Base-by-base conservation (phyloP, 1,284 basidiomycete species). In the Leccinum variabile region DNA sequence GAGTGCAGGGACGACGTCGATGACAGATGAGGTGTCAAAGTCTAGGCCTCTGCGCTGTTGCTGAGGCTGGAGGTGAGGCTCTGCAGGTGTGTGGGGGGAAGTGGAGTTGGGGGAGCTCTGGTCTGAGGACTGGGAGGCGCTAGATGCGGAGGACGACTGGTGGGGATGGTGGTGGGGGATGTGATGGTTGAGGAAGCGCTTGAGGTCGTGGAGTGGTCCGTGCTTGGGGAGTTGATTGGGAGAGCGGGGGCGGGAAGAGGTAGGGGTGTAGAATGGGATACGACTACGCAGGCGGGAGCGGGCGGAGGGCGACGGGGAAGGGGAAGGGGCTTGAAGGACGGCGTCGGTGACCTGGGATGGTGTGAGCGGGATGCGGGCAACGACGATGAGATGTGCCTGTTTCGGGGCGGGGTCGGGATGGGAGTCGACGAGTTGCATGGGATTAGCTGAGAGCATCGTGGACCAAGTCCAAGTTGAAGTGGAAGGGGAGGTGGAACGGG, bases 101-200 rank as follows among this genome's bases (percentile, higher is more conserved):
- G 75, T 68, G 2, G 73, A 67, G 39, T 56, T 66, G 3, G 69
- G 68, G 2, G 73, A 72, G 41, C 65, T 64, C 58, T 66, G 65
- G 5, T 54, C 57, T 0, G 75, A 71, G 30, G 72, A 67, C 1
- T 67, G 54, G 53, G 57, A 41, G n/a, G 68, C 28, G 37, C 62
- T 57, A 46, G 59, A 65, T 0, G 70, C 18, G 11, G 66, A 55
- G 56, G 66, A 16, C 16, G 68, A 62, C 14, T 72, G 71, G 32
- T 71, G 70, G 57, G 68, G 69, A 44, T 73, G 70, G 65, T 90
- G 86, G 65, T 91, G 87, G 63, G 87, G 87, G 59, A 95, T 89
- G 77, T 95, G 92, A 76, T 92, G 87, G 77, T 95, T 92, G 65
- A 97, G 84, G 80, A 97, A 96, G 35, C 94, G 90, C 72, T 94